Conservation (phyloP, 1,284 basidiomycete species). For the Puccinia brachypodii region DNA sequence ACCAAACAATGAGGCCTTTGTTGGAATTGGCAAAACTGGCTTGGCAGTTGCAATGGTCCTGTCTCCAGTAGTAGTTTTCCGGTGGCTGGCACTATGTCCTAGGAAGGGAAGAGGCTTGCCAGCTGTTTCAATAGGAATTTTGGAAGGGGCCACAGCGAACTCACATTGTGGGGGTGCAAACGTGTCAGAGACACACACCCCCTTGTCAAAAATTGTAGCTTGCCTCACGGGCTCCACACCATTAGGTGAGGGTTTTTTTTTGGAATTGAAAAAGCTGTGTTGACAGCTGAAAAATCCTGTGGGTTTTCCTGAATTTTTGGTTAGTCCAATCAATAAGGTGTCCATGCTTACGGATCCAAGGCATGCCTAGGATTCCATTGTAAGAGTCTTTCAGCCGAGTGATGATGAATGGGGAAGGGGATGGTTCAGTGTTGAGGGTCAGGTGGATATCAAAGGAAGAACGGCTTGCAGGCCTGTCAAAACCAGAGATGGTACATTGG, state of each 20-base stretch:
- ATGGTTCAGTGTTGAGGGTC: not conserved
- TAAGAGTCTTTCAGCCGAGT: constrained; percentile 11
- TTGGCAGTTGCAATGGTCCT: no score
- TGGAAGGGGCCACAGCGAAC: not conserved
- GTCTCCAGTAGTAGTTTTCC: no score
- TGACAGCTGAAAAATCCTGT: not conserved
- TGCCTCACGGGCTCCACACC: not conserved
- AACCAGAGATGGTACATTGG: not conserved
- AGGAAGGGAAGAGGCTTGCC: no score
- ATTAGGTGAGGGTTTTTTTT: not conserved
- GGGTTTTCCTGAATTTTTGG: no score
- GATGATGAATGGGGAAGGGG: constrained; percentile 2
- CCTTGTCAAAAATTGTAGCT: not conserved
- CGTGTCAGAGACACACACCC: not conserved
- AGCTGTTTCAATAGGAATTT: not conserved
- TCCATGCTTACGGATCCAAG: not conserved
- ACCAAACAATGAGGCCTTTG: no score
- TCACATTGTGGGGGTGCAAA: constrained; percentile 10
- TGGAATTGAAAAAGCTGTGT: not conserved
- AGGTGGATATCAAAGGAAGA: not conserved
- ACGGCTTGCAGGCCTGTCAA: not conserved
- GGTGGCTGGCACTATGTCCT: no score
- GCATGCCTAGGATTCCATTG: constrained; percentile 1
- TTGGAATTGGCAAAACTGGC: no score
- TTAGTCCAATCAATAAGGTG: not conserved